Base-by-base conservation (phyloP, 2,329 filamentous ascomycete species). In the Pseudocercospora eumusae region DNA sequence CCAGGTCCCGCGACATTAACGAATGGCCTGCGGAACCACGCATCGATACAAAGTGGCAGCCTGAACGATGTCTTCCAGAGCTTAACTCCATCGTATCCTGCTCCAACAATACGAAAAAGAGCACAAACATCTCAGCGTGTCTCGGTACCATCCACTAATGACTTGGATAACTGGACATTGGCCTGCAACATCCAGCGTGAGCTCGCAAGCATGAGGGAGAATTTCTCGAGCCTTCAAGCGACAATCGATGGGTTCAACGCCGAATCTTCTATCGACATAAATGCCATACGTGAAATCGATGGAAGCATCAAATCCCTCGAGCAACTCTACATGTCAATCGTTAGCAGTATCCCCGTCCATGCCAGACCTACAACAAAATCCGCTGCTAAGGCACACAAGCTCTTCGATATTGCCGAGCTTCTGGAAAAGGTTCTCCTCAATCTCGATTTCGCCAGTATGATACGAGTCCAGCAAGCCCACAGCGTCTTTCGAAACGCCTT, bases 381-480 rank as follows among this genome's bases (percentile, higher is more conserved):
- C 4, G 57, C 57, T 11, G 49, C 40, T 2, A 55, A 47, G 31
- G 52, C 25, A 42, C 59, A 44, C 47, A 44, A 52, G 27, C 56
- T 40, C 20, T 56, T 55, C 25, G 49, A 45, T 36, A 25, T 60
- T 9, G 45, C 59, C 9, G 62, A 64, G 42, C 59, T 64, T 5
- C 45, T 62, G 9, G 62, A 64, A 50, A 52, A 45, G 50, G 54
- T 64, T 23, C 56, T 64, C 6, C 49, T 60, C 5, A 25, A 62
- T 8, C 60, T 25, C 53, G 50, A 47, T n/a, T 54, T 20, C 18
- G n/a, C 21, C 21, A 56, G 53, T 13, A 18, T 64, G 27, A 15
- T 64, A 3, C 11, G 18, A 18, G 55, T 52, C 11, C 21, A 27
- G 10, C 55, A 56, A 25, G 62, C 62, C 31, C 54, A 56, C 31